A percentile compares a stretch with the other conserved stretches of the same genome.
phyloP scores from a whole-genome alignment of 78 protist species.

The Trichosphaerium sp. region DNA sequence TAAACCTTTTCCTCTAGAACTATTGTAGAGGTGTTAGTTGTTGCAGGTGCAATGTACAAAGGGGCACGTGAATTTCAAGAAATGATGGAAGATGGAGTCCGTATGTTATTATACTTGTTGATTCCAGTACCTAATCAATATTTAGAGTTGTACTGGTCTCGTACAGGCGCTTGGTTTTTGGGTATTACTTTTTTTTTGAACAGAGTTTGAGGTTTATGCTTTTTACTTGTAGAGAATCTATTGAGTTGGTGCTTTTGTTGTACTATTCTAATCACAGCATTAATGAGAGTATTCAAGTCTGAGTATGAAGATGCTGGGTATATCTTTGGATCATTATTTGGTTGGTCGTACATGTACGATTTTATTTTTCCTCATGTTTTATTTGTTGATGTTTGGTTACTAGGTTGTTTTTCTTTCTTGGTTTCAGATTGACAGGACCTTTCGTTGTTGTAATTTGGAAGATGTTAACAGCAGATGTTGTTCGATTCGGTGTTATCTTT shows the following conservation, averaged over 20 bases:
- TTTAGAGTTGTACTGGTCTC: too few relatives aligned
- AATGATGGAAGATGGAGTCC: neutral
- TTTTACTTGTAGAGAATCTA: neutral
- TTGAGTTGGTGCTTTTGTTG: neutral
- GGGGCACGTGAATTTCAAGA: neutral
- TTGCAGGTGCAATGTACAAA: neutral
- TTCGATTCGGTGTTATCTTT: neutral
- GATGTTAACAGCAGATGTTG: neutral
- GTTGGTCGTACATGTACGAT: neutral
- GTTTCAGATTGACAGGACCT: neutral
- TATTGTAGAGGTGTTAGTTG: neutral
- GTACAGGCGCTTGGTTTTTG: too few relatives aligned
- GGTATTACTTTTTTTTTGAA: too few relatives aligned
- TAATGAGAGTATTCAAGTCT: neutral
- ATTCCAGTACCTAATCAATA: too few relatives aligned
- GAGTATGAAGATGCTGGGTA: neutral
- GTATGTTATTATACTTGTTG: neutral
- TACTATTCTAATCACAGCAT: neutral
- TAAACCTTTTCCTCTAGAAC: too few relatives aligned
- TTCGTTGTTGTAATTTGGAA: neutral
- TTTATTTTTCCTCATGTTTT: too few relatives aligned
- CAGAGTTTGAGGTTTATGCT: neutral
- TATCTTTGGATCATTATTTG: neutral
- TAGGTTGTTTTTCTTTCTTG: neutral
- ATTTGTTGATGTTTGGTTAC: too few relatives aligned